Conservation (phyloP, 2,329 filamentous ascomycete genomes). For the Conoideocrella luteorostrata region DNA sequence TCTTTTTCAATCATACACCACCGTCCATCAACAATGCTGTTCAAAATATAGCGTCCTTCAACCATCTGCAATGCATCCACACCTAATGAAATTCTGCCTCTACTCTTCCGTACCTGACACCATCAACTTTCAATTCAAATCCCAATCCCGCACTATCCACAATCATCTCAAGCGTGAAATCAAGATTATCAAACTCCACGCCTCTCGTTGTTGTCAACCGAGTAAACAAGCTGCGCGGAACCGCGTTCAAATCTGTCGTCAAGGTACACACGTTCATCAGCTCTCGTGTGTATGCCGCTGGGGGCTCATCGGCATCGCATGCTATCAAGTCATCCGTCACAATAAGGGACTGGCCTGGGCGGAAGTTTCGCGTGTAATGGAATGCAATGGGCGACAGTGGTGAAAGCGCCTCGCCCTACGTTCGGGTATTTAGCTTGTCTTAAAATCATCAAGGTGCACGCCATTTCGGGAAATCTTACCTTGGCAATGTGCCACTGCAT, state of each 20-base stretch:
- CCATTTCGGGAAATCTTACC: conserved; percentile 42
- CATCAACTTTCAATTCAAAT: conserved; percentile 75
- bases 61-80: neutral
- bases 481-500: conserved; percentile 86
- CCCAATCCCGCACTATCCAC: conserved; percentile 70
- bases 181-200: conserved; percentile 74
- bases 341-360: conserved; percentile 67
- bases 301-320: conserved; percentile 63
- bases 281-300: conserved; percentile 51
- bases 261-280: conserved; percentile 71
- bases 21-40: no score
- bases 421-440: no score
- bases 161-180: conserved; percentile 78
- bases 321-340: conserved; percentile 78
- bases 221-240: conserved; percentile 68
- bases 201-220: conserved; percentile 70
- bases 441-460: no score
- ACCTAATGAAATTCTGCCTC: conserved; percentile 67
- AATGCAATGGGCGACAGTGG: conserved; percentile 70
- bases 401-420: conserved; percentile 65
- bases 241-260: conserved; percentile 71
- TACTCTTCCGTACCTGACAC: conserved; percentile 68
- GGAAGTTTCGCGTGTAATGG: conserved; percentile 81
- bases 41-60: neutral
- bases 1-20: no score